These are phyloP conservation scores for Fraxinus angustifolia DNA, from an alignment of 305 asterid species.

Conservation along the genomic window DNA sequence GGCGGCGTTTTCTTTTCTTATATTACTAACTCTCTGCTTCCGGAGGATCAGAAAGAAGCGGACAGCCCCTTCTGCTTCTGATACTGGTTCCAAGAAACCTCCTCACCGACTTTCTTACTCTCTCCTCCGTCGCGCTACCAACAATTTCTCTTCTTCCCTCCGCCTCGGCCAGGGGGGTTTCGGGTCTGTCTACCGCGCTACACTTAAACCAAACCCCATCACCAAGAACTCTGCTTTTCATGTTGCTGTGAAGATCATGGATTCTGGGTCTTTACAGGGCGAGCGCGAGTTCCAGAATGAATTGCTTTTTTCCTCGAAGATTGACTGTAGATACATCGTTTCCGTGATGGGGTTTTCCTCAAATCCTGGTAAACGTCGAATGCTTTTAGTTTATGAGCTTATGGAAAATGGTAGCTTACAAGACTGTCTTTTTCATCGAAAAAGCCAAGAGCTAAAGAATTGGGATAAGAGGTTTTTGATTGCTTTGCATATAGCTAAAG, in stretches of 20 bases:
- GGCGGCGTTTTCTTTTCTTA: constrained; percentile 60
- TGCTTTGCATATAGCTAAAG: constrained; percentile 78
- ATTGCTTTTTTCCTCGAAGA: constrained; percentile 69
- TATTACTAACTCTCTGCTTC: constrained; percentile 60
- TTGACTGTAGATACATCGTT: constrained; percentile 64
- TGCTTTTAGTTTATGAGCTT: constrained; percentile 81
- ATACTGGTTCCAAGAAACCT: constrained; percentile 66
- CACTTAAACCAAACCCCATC: constrained; percentile 32
- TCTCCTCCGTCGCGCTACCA: constrained; percentile 75
- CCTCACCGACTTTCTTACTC: constrained; percentile 70
- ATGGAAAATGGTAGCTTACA: constrained; percentile 90
- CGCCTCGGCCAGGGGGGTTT: constrained; percentile 94
- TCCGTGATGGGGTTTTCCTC: constrained; percentile 78
- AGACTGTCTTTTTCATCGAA: constrained; percentile 80
- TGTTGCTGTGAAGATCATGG: constrained; percentile 84
- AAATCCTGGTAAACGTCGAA: constrained; percentile 65
- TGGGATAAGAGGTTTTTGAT: constrained; percentile 68
- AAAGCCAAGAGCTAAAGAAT: constrained; percentile 57
- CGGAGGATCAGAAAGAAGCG: constrained; percentile 58
- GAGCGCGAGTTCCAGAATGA: constrained; percentile 98
- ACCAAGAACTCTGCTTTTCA: constrained; percentile 31
- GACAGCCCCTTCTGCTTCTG: constrained; percentile 72
- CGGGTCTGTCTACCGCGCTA: constrained; percentile 84
- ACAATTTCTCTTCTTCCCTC: constrained; percentile 59
- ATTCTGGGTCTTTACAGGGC: constrained; percentile 89